Evolutionary conservation across 2,329 filamentous ascomycete species (phyloP).

Genomic region (Aspergillus floridensis): DNA sequence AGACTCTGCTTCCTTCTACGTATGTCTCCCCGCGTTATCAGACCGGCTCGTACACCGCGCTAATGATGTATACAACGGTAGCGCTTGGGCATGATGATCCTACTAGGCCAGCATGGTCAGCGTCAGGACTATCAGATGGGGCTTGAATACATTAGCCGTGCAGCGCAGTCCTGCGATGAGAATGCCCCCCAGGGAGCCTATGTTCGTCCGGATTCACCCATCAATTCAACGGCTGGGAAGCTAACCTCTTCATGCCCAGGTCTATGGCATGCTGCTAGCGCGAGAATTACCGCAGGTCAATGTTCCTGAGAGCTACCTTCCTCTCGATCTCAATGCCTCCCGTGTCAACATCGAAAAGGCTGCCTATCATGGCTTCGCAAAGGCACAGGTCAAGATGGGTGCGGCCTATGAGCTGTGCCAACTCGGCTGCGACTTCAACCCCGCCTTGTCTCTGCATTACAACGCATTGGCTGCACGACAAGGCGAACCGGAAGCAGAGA

Average conservation of each 20-base stretch:
- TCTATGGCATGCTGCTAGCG: slow-evolving; percentile 91
- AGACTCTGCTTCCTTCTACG: slow-evolving; percentile 81
- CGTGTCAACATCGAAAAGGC: slow-evolving; percentile 93
- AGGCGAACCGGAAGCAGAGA: slow-evolving; percentile 87
- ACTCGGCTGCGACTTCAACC: slow-evolving; percentile 91
- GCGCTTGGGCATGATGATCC: slow-evolving; percentile 93
- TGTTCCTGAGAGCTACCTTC: slow-evolving; percentile 69
- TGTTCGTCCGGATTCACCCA: slow-evolving; percentile 34
- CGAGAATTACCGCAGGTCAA: slow-evolving; percentile 87
- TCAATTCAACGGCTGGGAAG: not conserved
- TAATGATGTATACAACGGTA: slow-evolving; percentile 43
- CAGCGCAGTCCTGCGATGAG: slow-evolving; percentile 86
- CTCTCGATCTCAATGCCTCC: slow-evolving; percentile 69
- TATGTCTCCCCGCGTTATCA: slow-evolving; percentile 27
- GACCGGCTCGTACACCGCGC: not conserved
- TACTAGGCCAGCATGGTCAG: slow-evolving; percentile 91
- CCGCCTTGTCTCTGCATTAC: slow-evolving; percentile 89
- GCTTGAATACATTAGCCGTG: slow-evolving; percentile 76
- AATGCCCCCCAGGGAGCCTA: slow-evolving; percentile 96
- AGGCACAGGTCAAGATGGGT: slow-evolving; percentile 96
- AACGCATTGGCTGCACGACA: slow-evolving; percentile 90
- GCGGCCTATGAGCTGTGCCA: slow-evolving; percentile 93
- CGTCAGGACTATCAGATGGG: slow-evolving; percentile 74
- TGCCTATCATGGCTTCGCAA: slow-evolving; percentile 91
- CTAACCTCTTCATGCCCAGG: slow-evolving; percentile 36